These are phyloP conservation scores for Aspergillus puulaauensis DNA, from an alignment of 2,329 filamentous ascomycete genomes.

Conservation along the genomic window DNA sequence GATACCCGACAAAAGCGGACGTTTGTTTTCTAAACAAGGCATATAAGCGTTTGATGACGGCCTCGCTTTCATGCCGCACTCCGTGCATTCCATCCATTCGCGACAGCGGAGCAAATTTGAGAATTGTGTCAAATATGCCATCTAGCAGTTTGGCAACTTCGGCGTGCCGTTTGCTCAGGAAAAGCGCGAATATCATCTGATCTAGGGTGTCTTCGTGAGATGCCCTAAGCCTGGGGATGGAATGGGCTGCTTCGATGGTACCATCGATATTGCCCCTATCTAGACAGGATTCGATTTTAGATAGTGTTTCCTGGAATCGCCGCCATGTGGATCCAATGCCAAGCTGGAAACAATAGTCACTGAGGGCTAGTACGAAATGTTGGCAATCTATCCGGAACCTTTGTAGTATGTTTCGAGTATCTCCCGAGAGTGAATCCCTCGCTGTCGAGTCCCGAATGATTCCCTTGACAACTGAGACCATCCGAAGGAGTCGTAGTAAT, in stretches of 20 bases:
- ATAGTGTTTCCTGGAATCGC: slow-evolving; percentile 65
- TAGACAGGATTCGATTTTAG: slow-evolving; percentile 61
- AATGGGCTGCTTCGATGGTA: slow-evolving; percentile 53
- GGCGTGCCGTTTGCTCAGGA: slow-evolving; percentile 73
- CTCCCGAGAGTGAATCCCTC: slow-evolving; percentile 31
- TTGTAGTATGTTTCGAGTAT: slow-evolving; percentile 45
- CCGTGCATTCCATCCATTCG: slow-evolving; percentile 39
- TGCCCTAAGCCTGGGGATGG: slow-evolving; percentile 66
- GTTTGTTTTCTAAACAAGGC: slow-evolving; percentile 68
- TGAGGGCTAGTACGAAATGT: slow-evolving; percentile 72
- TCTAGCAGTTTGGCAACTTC: slow-evolving; percentile 72
- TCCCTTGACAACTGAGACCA: slow-evolving; percentile 72
- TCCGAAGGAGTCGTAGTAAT: slow-evolving; percentile 72
- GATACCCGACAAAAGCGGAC: slow-evolving; percentile 69
- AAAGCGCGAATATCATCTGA: slow-evolving; percentile 69
- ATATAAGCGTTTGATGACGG: slow-evolving; percentile 57
- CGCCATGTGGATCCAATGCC: slow-evolving; percentile 74
- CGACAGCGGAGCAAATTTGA: slow-evolving; percentile 61
- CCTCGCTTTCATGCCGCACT: slow-evolving; percentile 39
- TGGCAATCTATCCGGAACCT: slow-evolving; percentile 74
- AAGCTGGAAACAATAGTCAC: slow-evolving; percentile 76
- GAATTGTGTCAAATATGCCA: slow-evolving; percentile 70
- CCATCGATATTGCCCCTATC: slow-evolving; percentile 45
- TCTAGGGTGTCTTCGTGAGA: slow-evolving; percentile 74
- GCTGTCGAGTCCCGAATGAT: slow-evolving; percentile 59